phyloP scores from a whole-genome alignment of 805 yeast species.

The Wickerhamomyces bisporus region DNA sequence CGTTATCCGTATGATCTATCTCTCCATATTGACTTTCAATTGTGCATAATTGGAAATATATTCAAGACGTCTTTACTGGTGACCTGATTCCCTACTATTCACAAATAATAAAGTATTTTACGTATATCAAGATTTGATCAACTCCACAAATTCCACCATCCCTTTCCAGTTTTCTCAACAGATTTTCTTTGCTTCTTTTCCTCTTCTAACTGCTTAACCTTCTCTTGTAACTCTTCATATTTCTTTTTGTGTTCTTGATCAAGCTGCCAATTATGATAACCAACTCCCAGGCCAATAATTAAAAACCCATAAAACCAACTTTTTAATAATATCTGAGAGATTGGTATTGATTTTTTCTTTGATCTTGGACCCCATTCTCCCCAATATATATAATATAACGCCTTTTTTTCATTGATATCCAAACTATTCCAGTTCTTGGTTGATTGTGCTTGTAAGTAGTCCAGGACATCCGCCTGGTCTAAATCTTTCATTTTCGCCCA shows the following conservation, averaged over 20 bases:
- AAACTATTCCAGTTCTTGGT: conserved; percentile 28
- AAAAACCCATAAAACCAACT: conserved; percentile 16
- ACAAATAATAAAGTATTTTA: too few species aligned
- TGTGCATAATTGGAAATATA: too few species aligned
- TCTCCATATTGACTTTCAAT: too few species aligned
- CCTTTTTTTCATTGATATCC: conserved; percentile 24
- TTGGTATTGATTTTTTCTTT: conserved; percentile 2
- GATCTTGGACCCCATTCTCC: conserved; percentile 36
- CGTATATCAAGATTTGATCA: too few species aligned
- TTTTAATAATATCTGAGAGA: conserved; percentile 13
- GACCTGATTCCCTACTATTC: too few species aligned
- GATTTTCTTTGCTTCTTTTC: conserved; percentile 2
- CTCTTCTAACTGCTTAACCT: conserved; percentile 3
- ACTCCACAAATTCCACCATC: neutral
- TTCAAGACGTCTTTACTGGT: too few species aligned
- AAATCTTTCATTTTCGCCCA: conserved; percentile 30
- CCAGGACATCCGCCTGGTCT: conserved; percentile 31
- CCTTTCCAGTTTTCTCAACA: neutral
- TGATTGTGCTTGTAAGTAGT: conserved; percentile 29
- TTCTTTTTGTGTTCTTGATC: conserved; percentile 17
- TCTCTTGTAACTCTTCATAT: conserved; percentile 2
- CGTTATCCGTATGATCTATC: too few species aligned
- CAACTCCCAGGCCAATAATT: conserved; percentile 15
- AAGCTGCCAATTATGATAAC: conserved; percentile 13
- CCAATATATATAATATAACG: conserved; percentile 30